Evolutionary conservation across 257 asterid genomes (phyloP).

Genomic region (Scutellaria barbata): DNA sequence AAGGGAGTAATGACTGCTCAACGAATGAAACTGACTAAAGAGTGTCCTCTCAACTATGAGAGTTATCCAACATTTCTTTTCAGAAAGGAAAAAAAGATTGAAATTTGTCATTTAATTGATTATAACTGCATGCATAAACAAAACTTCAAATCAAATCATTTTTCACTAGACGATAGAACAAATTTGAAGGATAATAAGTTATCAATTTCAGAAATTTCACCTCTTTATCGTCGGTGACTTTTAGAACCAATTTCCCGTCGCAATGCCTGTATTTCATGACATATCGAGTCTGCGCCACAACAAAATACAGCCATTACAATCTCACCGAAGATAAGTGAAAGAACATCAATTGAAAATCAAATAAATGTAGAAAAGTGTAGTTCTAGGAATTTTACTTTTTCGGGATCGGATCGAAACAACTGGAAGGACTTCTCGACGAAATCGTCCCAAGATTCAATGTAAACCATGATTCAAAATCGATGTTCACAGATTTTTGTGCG

Average conservation of each 20-base stretch:
- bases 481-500: neutral
- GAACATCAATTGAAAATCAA: neutral
- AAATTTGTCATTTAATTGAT: too few species aligned
- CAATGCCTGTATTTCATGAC: conserved; percentile 84
- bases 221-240: conserved; percentile 86
- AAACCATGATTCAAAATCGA: conserved; percentile 56
- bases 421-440: conserved; percentile 73
- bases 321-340: neutral
- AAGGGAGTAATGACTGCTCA: too few species aligned
- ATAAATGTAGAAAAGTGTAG: neutral
- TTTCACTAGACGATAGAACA: neutral
- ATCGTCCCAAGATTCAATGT: conserved; percentile 81
- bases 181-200: neutral
- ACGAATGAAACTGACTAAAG: too few species aligned
- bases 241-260: conserved; percentile 90
- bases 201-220: conserved; percentile 38
- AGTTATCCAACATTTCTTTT: neutral
- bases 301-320: conserved; percentile 22
- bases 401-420: conserved; percentile 73
- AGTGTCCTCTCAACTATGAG: too few species aligned
- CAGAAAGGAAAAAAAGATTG: neutral
- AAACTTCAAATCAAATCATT: too few species aligned
- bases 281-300: conserved; percentile 69
- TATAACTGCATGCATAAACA: too few species aligned
- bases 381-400: conserved; percentile 45